Percentiles rank a stretch among this genome's conserved stretches.
Conservation (phyloP, 129 eudicot genomes). For the Arctium minus region DNA sequence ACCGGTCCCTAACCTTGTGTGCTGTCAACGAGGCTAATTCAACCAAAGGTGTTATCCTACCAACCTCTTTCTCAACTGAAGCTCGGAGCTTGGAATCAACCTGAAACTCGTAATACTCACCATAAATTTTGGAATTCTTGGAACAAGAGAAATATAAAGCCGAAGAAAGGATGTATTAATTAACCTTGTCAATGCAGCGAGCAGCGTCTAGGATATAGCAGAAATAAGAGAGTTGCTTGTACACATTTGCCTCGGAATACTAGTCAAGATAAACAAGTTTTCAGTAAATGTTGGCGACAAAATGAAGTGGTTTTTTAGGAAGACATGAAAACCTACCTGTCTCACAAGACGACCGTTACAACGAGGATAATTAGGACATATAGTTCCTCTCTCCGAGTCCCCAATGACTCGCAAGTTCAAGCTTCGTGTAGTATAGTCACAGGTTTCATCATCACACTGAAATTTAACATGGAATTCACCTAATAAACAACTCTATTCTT, state of each 20-base stretch:
- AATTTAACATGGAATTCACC: background rate
- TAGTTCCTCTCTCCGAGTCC: slow-evolving; percentile 87
- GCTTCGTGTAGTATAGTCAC: slow-evolving; percentile 79
- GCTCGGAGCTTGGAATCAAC: slow-evolving; percentile 53
- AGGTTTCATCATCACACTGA: slow-evolving; percentile 97
- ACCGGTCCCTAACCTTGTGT: slow-evolving; percentile 70
- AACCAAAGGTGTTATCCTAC: slow-evolving; percentile 58
- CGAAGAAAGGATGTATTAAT: background rate
- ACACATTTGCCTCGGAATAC: slow-evolving; percentile 88
- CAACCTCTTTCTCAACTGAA: slow-evolving; percentile 64
- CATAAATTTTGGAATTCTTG: background rate
- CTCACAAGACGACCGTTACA: slow-evolving; percentile 84
- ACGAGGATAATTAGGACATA: slow-evolving; percentile 90
- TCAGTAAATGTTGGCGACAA: background rate
- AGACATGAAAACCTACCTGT: slow-evolving; percentile 74
- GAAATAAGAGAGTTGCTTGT: slow-evolving; percentile 88
- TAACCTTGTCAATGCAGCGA: slow-evolving; percentile 85
- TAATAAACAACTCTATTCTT: background rate
- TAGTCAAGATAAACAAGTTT: slow-evolving; percentile 19
- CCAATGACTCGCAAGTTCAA: slow-evolving; percentile 85
- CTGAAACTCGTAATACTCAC: slow-evolving; percentile 33
- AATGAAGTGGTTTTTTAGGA: background rate
- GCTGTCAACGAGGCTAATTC: slow-evolving; percentile 57
- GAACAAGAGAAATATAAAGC: no score
- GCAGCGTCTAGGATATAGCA: slow-evolving; percentile 70